phyloP scores from a whole-genome alignment of 371 early-diverging fungal genomes.

The Actinomortierella ambigua region DNA sequence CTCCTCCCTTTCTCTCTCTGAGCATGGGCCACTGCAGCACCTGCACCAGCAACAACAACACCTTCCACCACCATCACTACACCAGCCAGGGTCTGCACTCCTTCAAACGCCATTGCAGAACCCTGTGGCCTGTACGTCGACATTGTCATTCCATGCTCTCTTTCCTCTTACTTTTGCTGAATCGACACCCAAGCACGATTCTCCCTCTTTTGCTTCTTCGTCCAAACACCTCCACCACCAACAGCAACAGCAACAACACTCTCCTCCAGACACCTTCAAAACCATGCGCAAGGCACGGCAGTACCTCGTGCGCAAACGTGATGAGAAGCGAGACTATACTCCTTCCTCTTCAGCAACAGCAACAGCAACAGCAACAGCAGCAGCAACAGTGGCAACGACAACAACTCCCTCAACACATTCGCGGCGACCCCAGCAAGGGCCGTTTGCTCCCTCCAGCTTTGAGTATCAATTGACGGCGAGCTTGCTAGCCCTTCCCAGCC shows the following conservation, averaged over 20 bases:
- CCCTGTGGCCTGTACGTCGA: no score
- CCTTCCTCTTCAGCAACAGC: constrained; percentile 18
- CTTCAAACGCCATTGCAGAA: no score
- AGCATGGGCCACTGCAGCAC: neutral
- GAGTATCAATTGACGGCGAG: constrained; percentile 45
- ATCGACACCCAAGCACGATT: no score
- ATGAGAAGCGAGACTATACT: constrained; percentile 13
- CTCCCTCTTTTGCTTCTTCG: no score
- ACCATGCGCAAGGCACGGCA: constrained; percentile 1
- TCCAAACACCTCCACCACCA: constrained; percentile 1
- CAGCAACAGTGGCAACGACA: neutral
- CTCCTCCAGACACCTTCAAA: neutral
- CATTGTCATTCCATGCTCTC: no score
- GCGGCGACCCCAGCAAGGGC: no score
- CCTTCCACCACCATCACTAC: no score
- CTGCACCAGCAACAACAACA: neutral
- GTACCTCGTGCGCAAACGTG: neutral
- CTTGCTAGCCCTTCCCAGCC: constrained; percentile 13
- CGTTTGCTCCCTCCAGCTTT: constrained; percentile 36
- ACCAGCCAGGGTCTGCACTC: no score
- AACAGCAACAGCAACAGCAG: constrained; percentile 12
- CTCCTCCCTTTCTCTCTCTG: neutral
- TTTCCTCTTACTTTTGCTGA: no score
- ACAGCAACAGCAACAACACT: neutral
- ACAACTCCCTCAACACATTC: neutral